These are phyloP conservation scores for Forsythia suspensa DNA, from an alignment of 257 asterid species.

Conservation along the genomic window DNA sequence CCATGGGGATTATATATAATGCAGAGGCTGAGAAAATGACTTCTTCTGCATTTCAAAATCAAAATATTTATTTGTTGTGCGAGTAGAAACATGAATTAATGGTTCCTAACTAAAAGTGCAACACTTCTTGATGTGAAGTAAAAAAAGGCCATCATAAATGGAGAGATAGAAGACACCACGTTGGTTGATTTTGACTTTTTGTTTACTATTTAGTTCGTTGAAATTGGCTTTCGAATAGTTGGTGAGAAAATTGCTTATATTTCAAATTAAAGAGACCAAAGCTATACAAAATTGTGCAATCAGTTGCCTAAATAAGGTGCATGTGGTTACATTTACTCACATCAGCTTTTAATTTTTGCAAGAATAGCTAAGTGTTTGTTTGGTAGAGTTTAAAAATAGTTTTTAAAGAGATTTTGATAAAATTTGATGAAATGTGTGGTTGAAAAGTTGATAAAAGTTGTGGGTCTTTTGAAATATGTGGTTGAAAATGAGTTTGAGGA, in stretches of 20 bases:
- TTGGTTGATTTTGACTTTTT: neutral
- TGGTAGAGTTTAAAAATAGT: too few relatives aligned
- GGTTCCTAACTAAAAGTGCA: neutral
- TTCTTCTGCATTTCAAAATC: neutral
- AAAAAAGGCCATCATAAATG: neutral
- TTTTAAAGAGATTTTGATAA: too few relatives aligned
- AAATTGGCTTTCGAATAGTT: neutral
- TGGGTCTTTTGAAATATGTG: too few relatives aligned
- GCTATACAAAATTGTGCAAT: neutral
- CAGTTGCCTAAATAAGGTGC: neutral
- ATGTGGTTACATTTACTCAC: neutral
- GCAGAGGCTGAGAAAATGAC: neutral
- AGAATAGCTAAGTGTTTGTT: neutral
- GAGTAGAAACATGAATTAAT: neutral
- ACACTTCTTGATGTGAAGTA: neutral
- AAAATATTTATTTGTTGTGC: neutral
- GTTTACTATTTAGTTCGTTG: neutral
- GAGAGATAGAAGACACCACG: neutral
- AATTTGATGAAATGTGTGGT: too few relatives aligned
- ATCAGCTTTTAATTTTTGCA: neutral
- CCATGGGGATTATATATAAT: neutral
- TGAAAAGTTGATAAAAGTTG: too few relatives aligned
- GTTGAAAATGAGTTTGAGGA: too few relatives aligned
- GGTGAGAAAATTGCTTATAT: neutral
- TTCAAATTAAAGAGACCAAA: neutral